Base-by-base conservation (phyloP, 306 rosid genomes). In the Ceratonia siliqua region DNA sequence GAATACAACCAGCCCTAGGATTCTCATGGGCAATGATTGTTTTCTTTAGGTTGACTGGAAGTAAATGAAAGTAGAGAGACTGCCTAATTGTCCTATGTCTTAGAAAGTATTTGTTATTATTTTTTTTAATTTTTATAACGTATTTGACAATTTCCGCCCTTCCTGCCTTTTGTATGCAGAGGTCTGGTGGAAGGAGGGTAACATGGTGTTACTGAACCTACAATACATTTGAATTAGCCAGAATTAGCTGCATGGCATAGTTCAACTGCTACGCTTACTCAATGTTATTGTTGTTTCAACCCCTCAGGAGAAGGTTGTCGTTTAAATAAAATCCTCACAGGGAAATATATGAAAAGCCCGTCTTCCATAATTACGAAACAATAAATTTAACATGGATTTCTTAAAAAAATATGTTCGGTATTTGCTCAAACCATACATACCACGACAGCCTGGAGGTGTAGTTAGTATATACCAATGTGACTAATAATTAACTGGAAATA, bases 401-500 rank as follows among this genome's bases (percentile, higher is more conserved):
- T 28, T 32, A 20, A 46, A 4, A 25, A 27, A 3, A 67, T 21
- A 46, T 66, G 11, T 21, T 36, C 57, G 71, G 28, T 36, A 71
- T 39, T 42, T 57, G 52, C 58, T 58, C 67, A 39, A 56, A 17
- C 15, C 15, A 43, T 56, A 78, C 73, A 73, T 70, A 53, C 70
- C 76, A 62, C 72, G 78, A 15, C 56, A 70, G 72, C 73, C 73
- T 32, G 62, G 73, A 62, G 71, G 32, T 18, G 49, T 73, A 77
- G 66, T 42, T 68, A 36, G 64, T 55, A 43, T 59, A 59, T 77
- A 68, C 69, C 59, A 62, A 61, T 56, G 6, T 78, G 78, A 64
- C 53, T 48, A 18, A 39, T 6, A 58, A 22, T 32, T 41, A 61
- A n/a, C 62, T 28, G 30, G 61, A 62, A 53, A 59, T 20, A 32